A percentile compares a stretch with the other conserved stretches of the same genome.
phyloP scores from a whole-genome alignment of 148 eudicot genomes.

The Nepenthes mirabilis region DNA sequence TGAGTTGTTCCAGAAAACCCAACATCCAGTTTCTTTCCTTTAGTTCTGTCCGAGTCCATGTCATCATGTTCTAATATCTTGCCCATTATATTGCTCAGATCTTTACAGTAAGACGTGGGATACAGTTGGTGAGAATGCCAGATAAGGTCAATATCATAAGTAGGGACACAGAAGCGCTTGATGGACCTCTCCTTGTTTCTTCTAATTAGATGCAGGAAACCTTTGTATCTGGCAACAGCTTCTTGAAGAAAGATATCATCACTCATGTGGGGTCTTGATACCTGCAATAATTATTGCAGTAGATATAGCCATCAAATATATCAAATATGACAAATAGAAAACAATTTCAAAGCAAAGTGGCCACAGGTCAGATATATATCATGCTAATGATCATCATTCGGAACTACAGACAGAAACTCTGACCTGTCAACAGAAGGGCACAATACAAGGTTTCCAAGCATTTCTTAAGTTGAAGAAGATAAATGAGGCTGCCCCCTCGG shows the following conservation, averaged over 20 bases:
- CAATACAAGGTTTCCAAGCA: too few species aligned
- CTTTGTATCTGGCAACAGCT: constrained; percentile 93
- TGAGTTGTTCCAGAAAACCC: constrained; percentile 82
- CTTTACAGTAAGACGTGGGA: constrained; percentile 58
- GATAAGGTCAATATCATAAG: constrained; percentile 90
- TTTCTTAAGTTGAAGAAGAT: too few species aligned
- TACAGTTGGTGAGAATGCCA: constrained; percentile 96
- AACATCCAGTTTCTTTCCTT: constrained; percentile 78
- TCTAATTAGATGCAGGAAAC: constrained; percentile 73
- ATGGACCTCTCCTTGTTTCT: constrained; percentile 56
- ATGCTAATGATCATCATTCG: too few species aligned
- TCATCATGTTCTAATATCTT: constrained; percentile 93
- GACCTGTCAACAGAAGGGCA: too few species aligned
- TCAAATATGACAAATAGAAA: not conserved
- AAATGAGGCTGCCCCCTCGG: too few species aligned
- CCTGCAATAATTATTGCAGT: constrained; percentile 26
- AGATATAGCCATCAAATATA: not conserved
- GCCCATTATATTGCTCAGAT: constrained; percentile 44
- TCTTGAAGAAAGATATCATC: constrained; percentile 56
- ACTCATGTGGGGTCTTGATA: constrained; percentile 59
- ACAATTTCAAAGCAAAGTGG: not conserved
- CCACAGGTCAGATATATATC: not conserved
- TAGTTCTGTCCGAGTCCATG: constrained; percentile 83
- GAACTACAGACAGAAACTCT: too few species aligned
- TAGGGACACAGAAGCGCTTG: constrained; percentile 69